phyloP scores from a whole-genome alignment of 169 alveolate species.

The Eimeria zaria region DNA sequence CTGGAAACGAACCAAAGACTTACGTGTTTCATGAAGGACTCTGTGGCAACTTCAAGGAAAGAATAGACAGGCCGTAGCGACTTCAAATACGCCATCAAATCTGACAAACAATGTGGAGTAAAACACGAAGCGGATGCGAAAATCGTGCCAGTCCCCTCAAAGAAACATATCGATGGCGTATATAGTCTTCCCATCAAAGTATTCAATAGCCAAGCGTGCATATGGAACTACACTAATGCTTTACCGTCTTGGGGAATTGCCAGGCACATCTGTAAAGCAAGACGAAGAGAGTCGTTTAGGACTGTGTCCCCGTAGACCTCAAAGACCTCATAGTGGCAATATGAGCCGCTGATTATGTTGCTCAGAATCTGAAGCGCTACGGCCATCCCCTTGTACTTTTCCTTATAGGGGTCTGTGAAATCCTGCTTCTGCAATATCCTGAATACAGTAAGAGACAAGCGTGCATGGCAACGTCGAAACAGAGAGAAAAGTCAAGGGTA shows the following conservation, averaged over 20 bases:
- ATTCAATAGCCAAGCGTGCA: neutral
- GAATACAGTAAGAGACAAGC: neutral
- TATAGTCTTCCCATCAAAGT: neutral
- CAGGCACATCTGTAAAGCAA: slow-evolving; percentile 94
- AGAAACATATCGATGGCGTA: no score
- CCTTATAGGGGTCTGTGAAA: slow-evolving; percentile 93
- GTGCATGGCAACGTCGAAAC: neutral
- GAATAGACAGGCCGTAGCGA: slow-evolving; percentile 93
- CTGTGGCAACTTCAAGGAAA: slow-evolving; percentile 94
- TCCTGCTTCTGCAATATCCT: slow-evolving; percentile 90
- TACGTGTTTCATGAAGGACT: slow-evolving; percentile 92
- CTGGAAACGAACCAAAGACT: neutral
- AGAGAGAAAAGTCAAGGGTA: neutral
- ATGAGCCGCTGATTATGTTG: slow-evolving; percentile 96
- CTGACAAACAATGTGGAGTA: slow-evolving; percentile 10
- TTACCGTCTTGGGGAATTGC: slow-evolving; percentile 91
- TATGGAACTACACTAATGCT: neutral
- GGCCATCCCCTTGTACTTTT: slow-evolving; percentile 96
- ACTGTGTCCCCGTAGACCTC: slow-evolving; percentile 96
- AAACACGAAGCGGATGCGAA: neutral
- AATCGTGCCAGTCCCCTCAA: neutral
- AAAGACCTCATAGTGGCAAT: slow-evolving; percentile 96
- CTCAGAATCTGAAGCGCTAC: slow-evolving; percentile 93
- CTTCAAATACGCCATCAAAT: slow-evolving; percentile 84
- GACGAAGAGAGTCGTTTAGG: slow-evolving; percentile 93